Base-by-base conservation (phyloP, 164 flowering plant genomes). In the Amborella trichopoda region DNA sequence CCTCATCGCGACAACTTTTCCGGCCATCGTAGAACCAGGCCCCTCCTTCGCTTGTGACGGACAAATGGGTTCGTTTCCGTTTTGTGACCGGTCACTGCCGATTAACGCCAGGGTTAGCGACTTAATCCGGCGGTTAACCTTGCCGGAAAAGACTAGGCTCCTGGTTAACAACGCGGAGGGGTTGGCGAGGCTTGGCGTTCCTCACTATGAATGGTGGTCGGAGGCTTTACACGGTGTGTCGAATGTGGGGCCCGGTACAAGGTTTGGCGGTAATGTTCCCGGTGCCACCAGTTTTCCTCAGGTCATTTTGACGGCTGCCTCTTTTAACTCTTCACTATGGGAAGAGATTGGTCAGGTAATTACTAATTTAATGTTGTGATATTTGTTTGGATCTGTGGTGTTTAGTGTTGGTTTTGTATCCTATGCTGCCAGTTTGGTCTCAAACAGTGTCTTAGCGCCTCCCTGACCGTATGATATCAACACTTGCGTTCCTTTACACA, bases 201-300 rank as follows among this genome's bases (percentile, higher is more conserved):
- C 52, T 41, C 76, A 74, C 12, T 86, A 90, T 40, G 93, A 86
- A 67, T 91, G 98, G 98, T 91, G 98, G 98, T 86, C 94, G 5
- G 98, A 90, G 78, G 94, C 85, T 2, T 78, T 90, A 32, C 96
- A 90, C 33, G 98, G 98, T 3, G 83, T 90, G 4, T 83, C 95
- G 23, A 72, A 77, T 50, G 82, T 73, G 40, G 95, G 95, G 0
- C 94, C 94, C 0, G 98, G 98, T 12, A 71, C 77, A 3, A 66
- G 56, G 45, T 90, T 83, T 43, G 75, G 67, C 16, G 86, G 83
- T 28, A 48, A 26, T 23, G 73, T 74, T 53, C 86, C 83, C 4
- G 87, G 61, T 0, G 91, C 98, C 52, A 90, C 97, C 32, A 83
- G 79, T 58, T 90, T 90, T 64, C 98, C 98, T 40, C 94, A 83